Percentiles rank a stretch among this genome's conserved stretches.
Evolutionary conservation across 176 grass and related monocot species (phyloP).

Genomic region (Avena eriantha): DNA sequence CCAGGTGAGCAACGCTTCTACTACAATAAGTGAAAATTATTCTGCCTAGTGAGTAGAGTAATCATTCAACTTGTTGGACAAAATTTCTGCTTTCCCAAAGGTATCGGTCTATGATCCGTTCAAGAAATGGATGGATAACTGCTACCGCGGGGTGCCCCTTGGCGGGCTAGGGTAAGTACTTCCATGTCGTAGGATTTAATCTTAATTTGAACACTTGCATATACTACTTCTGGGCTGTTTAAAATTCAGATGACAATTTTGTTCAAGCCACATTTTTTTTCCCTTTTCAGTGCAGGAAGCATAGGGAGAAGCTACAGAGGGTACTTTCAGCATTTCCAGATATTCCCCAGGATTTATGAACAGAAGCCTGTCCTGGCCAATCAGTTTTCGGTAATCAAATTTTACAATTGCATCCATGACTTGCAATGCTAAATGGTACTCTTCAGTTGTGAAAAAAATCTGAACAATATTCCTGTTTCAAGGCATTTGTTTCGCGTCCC

Average conservation of each 20-base stretch:
- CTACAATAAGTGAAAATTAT: background rate
- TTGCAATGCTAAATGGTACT: background rate
- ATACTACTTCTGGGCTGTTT: background rate
- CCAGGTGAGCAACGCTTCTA: constrained; percentile 17
- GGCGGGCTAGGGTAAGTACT: constrained; percentile 61
- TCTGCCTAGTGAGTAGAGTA: background rate
- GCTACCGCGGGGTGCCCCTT: constrained; percentile 57
- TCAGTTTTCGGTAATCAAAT: constrained; percentile 69
- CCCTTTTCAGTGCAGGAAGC: constrained; percentile 54
- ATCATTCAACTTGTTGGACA: background rate
- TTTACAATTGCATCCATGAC: background rate
- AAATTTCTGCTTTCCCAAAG: constrained; percentile 26
- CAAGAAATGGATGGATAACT: constrained; percentile 47
- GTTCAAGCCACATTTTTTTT: background rate
- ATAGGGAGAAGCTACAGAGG: constrained; percentile 82
- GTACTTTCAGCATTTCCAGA: constrained; percentile 72
- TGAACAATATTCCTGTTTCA: background rate
- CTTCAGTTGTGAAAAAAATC: background rate
- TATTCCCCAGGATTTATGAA: constrained; percentile 69
- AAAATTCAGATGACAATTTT: background rate
- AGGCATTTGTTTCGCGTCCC: constrained; percentile 66
- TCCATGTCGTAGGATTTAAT: background rate
- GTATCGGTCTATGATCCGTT: constrained; percentile 41
- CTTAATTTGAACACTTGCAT: background rate
- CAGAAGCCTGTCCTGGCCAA: constrained; percentile 63